phyloP scores from a whole-genome alignment of 345 rosid species.

The Eucalyptus viminalis region DNA sequence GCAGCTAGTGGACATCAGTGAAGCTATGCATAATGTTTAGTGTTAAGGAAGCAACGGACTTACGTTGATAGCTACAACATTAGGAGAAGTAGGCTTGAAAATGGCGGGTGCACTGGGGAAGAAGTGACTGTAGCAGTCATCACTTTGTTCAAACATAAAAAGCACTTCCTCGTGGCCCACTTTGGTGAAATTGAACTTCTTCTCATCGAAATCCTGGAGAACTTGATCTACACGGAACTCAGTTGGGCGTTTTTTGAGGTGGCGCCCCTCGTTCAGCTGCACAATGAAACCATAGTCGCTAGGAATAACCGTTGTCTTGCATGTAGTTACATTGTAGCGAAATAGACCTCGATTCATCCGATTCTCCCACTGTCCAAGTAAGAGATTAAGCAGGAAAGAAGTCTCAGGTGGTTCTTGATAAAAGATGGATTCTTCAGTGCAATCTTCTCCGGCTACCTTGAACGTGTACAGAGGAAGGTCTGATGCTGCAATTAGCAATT shows the following conservation, averaged over 20 bases:
- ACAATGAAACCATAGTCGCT: constrained; percentile 30
- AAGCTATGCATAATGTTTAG: background rate
- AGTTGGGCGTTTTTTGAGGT: constrained; percentile 44
- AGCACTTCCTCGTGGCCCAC: constrained; percentile 49
- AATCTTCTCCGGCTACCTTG: constrained; percentile 4
- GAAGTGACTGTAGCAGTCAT: constrained; percentile 15
- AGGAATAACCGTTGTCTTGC: constrained; percentile 32
- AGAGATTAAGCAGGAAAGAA: background rate
- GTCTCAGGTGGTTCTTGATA: background rate
- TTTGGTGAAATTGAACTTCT: constrained; percentile 46
- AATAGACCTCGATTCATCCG: constrained; percentile 31
- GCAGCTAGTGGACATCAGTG: background rate
- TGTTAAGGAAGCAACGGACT: background rate
- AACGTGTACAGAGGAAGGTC: constrained; percentile 23
- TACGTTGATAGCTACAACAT: constrained; percentile 41
- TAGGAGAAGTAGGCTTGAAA: constrained; percentile 8
- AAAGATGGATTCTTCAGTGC: background rate
- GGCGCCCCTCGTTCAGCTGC: constrained; percentile 49
- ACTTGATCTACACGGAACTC: constrained; percentile 43
- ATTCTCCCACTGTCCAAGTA: constrained; percentile 35
- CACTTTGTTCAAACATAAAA: constrained; percentile 26
- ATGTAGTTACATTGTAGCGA: constrained; percentile 38
- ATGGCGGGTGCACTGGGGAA: background rate
- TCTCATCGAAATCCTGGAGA: constrained; percentile 32
- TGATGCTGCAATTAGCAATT: constrained; percentile 12